These are phyloP conservation scores for Mycena galericulata DNA, from an alignment of 768 basidiomycete genomes.

Conservation along the genomic window DNA sequence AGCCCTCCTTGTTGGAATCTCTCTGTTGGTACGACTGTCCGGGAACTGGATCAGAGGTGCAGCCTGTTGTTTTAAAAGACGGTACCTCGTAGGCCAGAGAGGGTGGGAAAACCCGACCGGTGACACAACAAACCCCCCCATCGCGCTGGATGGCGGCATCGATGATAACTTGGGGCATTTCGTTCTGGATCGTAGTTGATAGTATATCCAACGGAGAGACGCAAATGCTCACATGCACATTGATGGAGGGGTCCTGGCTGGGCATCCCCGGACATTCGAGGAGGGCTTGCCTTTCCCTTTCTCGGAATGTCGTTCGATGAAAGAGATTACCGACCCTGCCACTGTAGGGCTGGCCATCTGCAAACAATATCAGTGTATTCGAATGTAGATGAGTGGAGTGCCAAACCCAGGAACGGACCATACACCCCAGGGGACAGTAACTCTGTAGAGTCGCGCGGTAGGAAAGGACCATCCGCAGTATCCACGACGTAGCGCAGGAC, in stretches of 20 bases:
- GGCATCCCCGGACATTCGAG: neutral
- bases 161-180: conserved; percentile 1
- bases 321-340: neutral
- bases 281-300: neutral
- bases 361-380: neutral
- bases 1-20: neutral
- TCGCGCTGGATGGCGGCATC: neutral
- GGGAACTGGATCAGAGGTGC: neutral
- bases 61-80: neutral
- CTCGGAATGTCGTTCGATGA: neutral
- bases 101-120: conserved; percentile 9
- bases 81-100: neutral
- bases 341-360: conserved; percentile 12
- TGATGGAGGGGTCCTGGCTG: neutral
- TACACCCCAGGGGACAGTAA: conserved; percentile 5
- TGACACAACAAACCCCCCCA: conserved; percentile 6
- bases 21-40: neutral
- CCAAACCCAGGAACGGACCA: neutral
- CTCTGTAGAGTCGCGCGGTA: conserved; percentile 11
- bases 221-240: neutral
- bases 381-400: neutral
- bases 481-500: conserved; percentile 6
- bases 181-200: neutral
- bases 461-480: neutral
- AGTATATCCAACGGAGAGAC: neutral